Evolutionary conservation across 768 basidiomycete genomes (phyloP).

Genomic region (Trametes meyenii): DNA sequence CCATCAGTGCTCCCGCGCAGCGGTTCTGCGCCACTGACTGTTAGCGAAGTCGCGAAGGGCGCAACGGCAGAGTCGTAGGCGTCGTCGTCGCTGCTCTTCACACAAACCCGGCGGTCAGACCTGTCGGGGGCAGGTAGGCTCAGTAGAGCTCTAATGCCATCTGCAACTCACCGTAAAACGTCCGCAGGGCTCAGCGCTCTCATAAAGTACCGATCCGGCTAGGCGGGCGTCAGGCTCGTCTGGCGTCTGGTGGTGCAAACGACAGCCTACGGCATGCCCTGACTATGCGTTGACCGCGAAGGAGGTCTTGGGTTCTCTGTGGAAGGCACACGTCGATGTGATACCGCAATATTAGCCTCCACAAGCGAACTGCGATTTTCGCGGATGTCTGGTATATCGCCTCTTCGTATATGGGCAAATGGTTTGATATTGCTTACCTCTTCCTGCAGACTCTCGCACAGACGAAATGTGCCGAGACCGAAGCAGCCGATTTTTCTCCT

Average conservation of each 20-base stretch:
- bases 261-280: too few species aligned
- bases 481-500: slow-evolving; percentile 3
- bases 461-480: background rate
- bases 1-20: slow-evolving; percentile 1
- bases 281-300: too few species aligned
- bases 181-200: background rate
- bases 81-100: background rate
- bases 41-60: slow-evolving; percentile 13
- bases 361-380: slow-evolving; percentile 11
- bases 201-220: background rate
- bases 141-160: background rate
- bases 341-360: background rate
- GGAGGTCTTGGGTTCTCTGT: background rate
- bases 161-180: background rate
- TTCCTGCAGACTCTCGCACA: slow-evolving; percentile 2
- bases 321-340: slow-evolving; percentile 4
- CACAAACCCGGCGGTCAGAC: background rate
- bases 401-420: slow-evolving; percentile 14
- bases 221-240: too few species aligned
- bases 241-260: too few species aligned
- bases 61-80: background rate
- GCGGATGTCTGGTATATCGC: slow-evolving; percentile 6
- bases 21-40: slow-evolving; percentile 20
- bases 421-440: slow-evolving; percentile 1
- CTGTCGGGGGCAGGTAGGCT: too few species aligned